Base-by-base conservation (phyloP, 192 early-diverging fungal genomes). In the Coemansia sp. region DNA sequence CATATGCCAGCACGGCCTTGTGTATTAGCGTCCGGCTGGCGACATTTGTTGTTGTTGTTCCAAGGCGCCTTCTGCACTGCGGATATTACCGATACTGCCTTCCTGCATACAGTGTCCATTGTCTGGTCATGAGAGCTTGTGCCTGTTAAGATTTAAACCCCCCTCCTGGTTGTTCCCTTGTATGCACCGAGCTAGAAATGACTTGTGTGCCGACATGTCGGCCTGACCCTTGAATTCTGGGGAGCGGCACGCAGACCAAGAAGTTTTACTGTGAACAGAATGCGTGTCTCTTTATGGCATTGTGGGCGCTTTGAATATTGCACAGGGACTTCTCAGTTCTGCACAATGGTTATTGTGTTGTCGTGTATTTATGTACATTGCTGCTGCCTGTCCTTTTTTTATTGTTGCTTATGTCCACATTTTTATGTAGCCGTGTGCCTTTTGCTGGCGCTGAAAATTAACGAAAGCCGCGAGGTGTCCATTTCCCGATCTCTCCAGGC, bases 401-500 rank as follows among this genome's bases (percentile, higher is more conserved):
- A 11, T 20, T 15, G 42, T 9, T 44, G 42, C 17, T 44, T 18
- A 16, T 44, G 18, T 6, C 21, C 17, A 20, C 42, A 44, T 17
- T 44, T 11, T 18, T 26, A 5, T 75, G 62, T 76, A 69, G 72
- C 66, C 5, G 58, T 59, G 7, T 76, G 66, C 26, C 58, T 76
- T 30, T 60, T 67, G 17, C 54, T 76, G 62, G 62, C 72, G 15
- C 44, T 76, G 38, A 69, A 76, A 69, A 76, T 76, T 51, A 76
- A 76, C 58, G 72, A 76, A 52, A 65, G 72, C 37, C 72, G 66
- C 32, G 66, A 65, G 40, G 72, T 65, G 28, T 64, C 62, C 15
- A 38, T 76, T 65, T 76, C 72, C 47, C 61, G 66, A 58, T 69
- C 66, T 26, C 72, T 76, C 61, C 72, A 69, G 62, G 66, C 65